Conservation (phyloP, 2,329 filamentous ascomycete species). For the Monosporascus ibericus region DNA sequence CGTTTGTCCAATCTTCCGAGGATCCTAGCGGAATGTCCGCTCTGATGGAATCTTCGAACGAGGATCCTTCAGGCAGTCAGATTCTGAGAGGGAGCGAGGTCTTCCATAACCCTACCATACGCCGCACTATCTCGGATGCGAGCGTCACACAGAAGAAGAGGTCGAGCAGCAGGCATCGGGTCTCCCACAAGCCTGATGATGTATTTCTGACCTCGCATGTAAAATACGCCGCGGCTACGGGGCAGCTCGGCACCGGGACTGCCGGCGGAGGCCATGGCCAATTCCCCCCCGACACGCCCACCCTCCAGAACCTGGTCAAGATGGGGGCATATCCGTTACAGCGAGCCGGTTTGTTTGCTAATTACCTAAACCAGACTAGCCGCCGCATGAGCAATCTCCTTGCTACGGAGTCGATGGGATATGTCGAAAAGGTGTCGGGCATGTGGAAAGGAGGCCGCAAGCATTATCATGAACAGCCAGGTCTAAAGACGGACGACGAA, state of each 20-base stretch:
- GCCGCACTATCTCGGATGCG: conserved; percentile 38
- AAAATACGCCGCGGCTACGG: conserved; percentile 28
- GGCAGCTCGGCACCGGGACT: conserved; percentile 26
- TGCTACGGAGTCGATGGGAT: conserved; percentile 89
- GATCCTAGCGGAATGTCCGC: conserved; percentile 65
- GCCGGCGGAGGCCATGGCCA: conserved; percentile 20
- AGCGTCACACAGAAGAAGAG: conserved; percentile 14
- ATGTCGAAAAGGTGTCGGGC: conserved; percentile 91
- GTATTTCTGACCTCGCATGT: conserved; percentile 6
- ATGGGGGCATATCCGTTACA: conserved; percentile 74
- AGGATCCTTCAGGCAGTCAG: conserved; percentile 84
- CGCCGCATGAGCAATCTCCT: conserved; percentile 77
- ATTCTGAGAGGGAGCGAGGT: conserved; percentile 84
- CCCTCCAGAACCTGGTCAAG: conserved; percentile 47
- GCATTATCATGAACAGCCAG: conserved; percentile 68
- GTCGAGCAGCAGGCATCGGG: conserved; percentile 7
- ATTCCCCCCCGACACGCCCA: conserved; percentile 31
- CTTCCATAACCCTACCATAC: conserved; percentile 73
- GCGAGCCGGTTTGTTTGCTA: conserved; percentile 75
- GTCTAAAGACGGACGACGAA: conserved; percentile 48
- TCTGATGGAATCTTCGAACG: conserved; percentile 60
- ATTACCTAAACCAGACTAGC: conserved; percentile 72
- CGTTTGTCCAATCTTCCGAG: conserved; percentile 67
- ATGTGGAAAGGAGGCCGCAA: conserved; percentile 92
- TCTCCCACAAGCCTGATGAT: conserved; percentile 10